Percentiles rank a stretch among this genome's conserved stretches.
Conservation (phyloP, 345 rosid genomes). For the Bruguiera gymnorhiza region DNA sequence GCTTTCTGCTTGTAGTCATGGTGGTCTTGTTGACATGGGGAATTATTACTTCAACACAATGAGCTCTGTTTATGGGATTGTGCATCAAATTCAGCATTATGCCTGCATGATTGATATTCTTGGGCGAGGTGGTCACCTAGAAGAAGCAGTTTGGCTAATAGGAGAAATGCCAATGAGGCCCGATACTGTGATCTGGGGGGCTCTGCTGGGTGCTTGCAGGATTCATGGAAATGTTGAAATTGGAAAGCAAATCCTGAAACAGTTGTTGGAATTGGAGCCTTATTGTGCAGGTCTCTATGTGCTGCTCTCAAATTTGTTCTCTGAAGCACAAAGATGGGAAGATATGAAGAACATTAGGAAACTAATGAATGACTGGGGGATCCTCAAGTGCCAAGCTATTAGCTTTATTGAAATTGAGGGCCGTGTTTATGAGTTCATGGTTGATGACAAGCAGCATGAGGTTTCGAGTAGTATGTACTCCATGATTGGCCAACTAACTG, state of each 20-base stretch:
- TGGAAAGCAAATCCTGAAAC: constrained; percentile 42
- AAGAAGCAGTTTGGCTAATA: constrained; percentile 38
- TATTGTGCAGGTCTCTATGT: constrained; percentile 14
- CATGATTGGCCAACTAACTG: constrained; percentile 30
- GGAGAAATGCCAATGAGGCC: constrained; percentile 31
- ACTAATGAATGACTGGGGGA: constrained; percentile 27
- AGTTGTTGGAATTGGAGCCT: constrained; percentile 50
- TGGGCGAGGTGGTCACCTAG: constrained; percentile 50
- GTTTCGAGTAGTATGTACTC: constrained; percentile 14
- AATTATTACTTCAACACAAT: constrained; percentile 41
- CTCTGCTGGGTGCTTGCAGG: constrained; percentile 53
- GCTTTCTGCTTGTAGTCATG: constrained; percentile 52
- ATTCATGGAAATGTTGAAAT: constrained; percentile 39
- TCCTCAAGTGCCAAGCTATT: constrained; percentile 29
- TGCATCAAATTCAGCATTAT: constrained; percentile 18
- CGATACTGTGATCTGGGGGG: constrained; percentile 47
- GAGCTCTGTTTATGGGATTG: constrained; percentile 8
- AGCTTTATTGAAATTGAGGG: constrained; percentile 38
- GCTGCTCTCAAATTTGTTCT: constrained; percentile 12
- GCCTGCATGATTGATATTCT: constrained; percentile 46
- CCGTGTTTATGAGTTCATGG: constrained; percentile 30
- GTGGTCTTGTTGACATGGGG: constrained; percentile 46
- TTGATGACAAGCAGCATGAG: constrained; percentile 30
- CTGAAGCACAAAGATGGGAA: constrained; percentile 30
- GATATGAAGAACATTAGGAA: constrained; percentile 31